Percentiles rank a stretch among this genome's conserved stretches.
These are phyloP conservation scores for Ligustrum vulgare DNA, from an alignment of 257 asterid species.

Conservation along the genomic window DNA sequence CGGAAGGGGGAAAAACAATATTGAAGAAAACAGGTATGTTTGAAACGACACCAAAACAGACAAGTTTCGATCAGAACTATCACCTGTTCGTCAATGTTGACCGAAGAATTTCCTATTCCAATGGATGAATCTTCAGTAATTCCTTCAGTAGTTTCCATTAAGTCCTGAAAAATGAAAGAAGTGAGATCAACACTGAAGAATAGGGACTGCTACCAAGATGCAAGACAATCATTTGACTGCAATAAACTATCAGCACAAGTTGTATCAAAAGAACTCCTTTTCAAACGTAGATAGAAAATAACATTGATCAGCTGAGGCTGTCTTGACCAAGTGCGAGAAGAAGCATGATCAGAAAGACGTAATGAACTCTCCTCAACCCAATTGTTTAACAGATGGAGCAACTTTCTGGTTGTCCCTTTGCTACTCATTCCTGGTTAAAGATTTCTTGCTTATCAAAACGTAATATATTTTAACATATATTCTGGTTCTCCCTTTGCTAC, in stretches of 20 bases:
- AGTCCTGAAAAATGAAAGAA: constrained; percentile 31
- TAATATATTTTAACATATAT: neutral
- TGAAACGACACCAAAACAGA: constrained; percentile 7
- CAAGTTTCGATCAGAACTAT: neutral
- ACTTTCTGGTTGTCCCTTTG: neutral
- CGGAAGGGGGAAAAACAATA: neutral
- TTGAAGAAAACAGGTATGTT: neutral
- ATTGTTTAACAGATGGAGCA: neutral
- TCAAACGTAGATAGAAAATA: neutral
- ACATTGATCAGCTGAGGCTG: neutral
- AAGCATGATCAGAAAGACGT: neutral
- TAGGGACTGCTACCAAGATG: neutral
- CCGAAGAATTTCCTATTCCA: constrained; percentile 30
- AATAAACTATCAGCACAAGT: neutral
- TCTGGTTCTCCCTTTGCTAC: neutral
- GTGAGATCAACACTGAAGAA: constrained; percentile 1
- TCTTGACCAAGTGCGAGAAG: neutral
- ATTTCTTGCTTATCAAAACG: neutral
- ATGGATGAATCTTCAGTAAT: constrained; percentile 33
- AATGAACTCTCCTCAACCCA: neutral
- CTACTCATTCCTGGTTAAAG: neutral
- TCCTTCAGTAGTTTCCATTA: constrained; percentile 37
- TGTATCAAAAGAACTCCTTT: neutral
- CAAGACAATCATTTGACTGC: neutral
- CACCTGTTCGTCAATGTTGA: constrained; percentile 42